A percentile compares a stretch with the other conserved stretches of the same genome.
Conservation (phyloP, 73 alveolate genomes). For the Tetrahymena borealis region DNA sequence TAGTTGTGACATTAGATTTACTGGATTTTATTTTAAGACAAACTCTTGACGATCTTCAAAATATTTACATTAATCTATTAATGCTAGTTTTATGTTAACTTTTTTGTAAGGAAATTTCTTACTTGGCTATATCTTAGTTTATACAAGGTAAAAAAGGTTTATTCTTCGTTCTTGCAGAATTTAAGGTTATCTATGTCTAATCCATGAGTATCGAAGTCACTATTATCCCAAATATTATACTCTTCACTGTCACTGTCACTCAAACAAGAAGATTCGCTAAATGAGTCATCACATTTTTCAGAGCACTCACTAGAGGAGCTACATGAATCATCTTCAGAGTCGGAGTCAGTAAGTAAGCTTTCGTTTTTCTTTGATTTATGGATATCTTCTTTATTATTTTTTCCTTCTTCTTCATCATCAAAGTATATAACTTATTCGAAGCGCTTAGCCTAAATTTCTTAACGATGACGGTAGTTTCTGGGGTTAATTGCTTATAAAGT, state of each 20-base stretch:
- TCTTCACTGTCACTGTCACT: not conserved
- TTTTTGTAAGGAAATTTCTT: not conserved
- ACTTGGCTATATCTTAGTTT: not conserved
- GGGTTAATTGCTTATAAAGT: not conserved
- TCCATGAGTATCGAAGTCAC: not conserved
- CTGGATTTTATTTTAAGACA: not conserved
- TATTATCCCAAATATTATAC: not conserved
- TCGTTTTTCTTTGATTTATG: not conserved
- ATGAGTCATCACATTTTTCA: not conserved
- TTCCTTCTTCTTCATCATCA: not conserved
- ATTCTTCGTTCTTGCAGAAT: not conserved
- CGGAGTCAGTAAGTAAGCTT: not conserved
- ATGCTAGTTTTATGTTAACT: not conserved
- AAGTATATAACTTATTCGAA: not conserved
- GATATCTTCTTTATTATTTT: not conserved
- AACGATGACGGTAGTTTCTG: not conserved
- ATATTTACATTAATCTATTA: not conserved
- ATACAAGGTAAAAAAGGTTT: not conserved
- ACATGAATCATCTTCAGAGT: not conserved
- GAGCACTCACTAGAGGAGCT: not conserved
- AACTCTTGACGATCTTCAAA: not conserved
- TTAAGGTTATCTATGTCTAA: not conserved
- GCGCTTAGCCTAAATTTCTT: not conserved
- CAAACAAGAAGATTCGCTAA: not conserved
- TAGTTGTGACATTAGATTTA: not conserved